Conservation (phyloP, 306 rosid species). For the Vigna hirtella region DNA sequence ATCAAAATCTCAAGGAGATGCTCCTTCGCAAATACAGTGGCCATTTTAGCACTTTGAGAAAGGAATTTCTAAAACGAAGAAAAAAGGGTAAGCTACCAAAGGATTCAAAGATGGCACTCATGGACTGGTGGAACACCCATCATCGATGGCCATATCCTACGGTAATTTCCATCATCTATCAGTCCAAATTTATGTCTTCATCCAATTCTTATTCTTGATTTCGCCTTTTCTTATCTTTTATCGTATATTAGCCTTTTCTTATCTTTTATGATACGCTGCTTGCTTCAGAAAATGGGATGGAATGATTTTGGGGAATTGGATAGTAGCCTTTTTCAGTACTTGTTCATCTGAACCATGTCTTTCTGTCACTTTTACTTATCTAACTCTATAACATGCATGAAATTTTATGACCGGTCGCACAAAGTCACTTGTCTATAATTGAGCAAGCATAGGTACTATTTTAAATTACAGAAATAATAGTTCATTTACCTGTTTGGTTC, state of each 20-base stretch:
- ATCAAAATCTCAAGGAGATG: constrained; percentile 63
- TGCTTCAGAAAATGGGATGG: too few relatives aligned
- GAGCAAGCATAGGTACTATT: not conserved
- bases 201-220: too few relatives aligned
- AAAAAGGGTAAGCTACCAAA: constrained; percentile 83
- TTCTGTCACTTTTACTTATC: not conserved
- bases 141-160: constrained; percentile 84
- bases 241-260: too few relatives aligned
- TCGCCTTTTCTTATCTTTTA: too few relatives aligned
- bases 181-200: too few relatives aligned
- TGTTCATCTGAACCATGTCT: not conserved
- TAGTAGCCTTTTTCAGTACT: not conserved
- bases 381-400: not conserved
- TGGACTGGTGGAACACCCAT: constrained; percentile 79
- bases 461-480: too few relatives aligned
- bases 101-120: constrained; percentile 60
- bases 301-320: too few relatives aligned
- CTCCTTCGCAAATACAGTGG: constrained; percentile 78
- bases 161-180: constrained; percentile 43
- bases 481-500: too few relatives aligned
- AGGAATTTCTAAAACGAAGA: constrained; percentile 64
- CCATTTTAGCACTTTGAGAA: constrained; percentile 62
- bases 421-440: not conserved
- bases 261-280: too few relatives aligned
- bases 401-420: too few relatives aligned